Percentiles rank a stretch among this genome's conserved stretches.
Evolutionary conservation across 305 asterid genomes (phyloP).

Genomic region (Striga hermonthica): DNA sequence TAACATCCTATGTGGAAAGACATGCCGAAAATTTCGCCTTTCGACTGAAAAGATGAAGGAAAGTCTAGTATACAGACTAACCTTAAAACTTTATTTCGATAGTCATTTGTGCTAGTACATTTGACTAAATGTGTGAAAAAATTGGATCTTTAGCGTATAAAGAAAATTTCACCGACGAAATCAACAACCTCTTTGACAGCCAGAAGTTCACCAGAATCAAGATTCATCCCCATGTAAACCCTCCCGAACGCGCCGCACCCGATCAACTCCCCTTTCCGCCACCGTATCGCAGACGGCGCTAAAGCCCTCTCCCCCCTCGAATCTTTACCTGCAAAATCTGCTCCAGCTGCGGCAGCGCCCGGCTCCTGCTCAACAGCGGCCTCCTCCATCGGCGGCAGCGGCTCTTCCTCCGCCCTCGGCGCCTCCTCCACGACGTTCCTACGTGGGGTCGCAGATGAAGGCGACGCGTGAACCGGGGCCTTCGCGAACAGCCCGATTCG

Average conservation of each 20-base stretch:
- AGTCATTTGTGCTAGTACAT: neutral
- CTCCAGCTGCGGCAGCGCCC: slow-evolving; percentile 10
- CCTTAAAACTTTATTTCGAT: too few relatives aligned
- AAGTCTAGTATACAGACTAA: too few relatives aligned
- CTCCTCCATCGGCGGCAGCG: slow-evolving; percentile 43
- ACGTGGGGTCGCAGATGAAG: slow-evolving; percentile 39
- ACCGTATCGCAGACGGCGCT: slow-evolving; percentile 48
- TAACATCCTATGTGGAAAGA: neutral
- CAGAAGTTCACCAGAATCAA: slow-evolving; percentile 79
- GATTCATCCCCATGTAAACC: slow-evolving; percentile 92
- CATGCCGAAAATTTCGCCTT: neutral
- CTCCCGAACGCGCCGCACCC: slow-evolving; percentile 92
- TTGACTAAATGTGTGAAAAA: slow-evolving; percentile 4
- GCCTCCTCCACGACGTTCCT: slow-evolving; percentile 29
- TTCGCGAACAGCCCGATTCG: slow-evolving; percentile 64
- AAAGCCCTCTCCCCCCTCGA: slow-evolving; percentile 27
- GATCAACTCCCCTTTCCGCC: slow-evolving; percentile 91
- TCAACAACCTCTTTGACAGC: slow-evolving; percentile 88
- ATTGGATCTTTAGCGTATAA: neutral
- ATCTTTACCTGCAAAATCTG: slow-evolving; percentile 23
- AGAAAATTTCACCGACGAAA: neutral
- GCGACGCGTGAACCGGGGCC: slow-evolving; percentile 56
- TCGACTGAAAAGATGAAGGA: too few relatives aligned
- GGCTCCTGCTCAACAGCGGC: slow-evolving; percentile 31
- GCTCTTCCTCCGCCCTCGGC: slow-evolving; percentile 27